Evolutionary conservation across 2,329 filamentous ascomycete species (phyloP).

Genomic region (Calonectria hongkongensis): DNA sequence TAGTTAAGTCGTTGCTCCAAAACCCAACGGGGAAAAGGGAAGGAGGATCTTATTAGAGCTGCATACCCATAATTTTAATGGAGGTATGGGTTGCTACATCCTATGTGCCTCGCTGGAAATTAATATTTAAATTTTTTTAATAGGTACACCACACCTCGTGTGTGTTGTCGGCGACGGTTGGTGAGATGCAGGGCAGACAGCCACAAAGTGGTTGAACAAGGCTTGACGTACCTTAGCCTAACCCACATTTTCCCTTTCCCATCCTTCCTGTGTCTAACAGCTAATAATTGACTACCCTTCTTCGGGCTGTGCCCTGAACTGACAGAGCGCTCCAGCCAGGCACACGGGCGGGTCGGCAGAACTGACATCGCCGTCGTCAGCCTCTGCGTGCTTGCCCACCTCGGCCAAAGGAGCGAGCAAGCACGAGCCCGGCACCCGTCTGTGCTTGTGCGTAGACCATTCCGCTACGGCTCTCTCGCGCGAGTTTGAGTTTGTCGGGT

Average conservation of each 20-base stretch:
- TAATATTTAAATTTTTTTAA: conserved; percentile 27
- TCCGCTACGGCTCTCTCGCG: conserved; percentile 40
- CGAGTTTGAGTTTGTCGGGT: conserved; percentile 43
- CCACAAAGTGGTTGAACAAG: conserved; percentile 29
- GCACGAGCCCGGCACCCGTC: conserved; percentile 51
- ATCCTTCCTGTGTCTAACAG: conserved; percentile 1
- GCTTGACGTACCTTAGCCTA: conserved; percentile 18
- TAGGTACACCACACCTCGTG: conserved; percentile 35
- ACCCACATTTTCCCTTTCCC: conserved; percentile 21
- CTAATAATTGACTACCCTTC: conserved; percentile 4
- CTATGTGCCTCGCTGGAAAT: conserved; percentile 7
- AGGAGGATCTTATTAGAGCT: conserved; percentile 18
- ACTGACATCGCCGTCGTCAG: conserved; percentile 36
- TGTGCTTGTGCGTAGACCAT: conserved; percentile 46
- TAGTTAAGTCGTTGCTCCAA: conserved; percentile 11
- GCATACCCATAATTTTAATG: conserved; percentile 30
- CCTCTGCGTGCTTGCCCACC: conserved; percentile 45
- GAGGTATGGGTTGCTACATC: conserved; percentile 24
- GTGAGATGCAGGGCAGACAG: conserved; percentile 32
- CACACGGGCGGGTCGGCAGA: conserved; percentile 30
- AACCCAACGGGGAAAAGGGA: conserved; percentile 27
- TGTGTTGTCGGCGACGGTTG: conserved; percentile 27
- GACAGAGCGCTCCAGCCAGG: conserved; percentile 25
- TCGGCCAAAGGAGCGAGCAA: conserved; percentile 47
- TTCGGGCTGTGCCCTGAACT: conserved; percentile 22